phyloP scores from a whole-genome alignment of 108 stramenopile species.

The Nitzschia sp. region DNA sequence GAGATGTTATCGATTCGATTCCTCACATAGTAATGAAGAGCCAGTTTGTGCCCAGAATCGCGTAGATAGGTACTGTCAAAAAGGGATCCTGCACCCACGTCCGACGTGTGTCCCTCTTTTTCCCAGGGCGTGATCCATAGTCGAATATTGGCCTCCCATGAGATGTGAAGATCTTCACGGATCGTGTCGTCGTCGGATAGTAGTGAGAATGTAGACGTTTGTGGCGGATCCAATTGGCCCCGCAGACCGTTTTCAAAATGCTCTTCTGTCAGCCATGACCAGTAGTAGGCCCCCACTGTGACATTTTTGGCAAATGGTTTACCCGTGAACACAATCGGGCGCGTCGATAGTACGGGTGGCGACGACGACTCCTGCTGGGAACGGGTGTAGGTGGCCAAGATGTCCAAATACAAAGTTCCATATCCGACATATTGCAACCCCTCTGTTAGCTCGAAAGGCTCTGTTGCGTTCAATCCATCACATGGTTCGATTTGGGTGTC shows the following conservation, averaged over 20 bases:
- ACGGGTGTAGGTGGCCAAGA: conserved; percentile 12
- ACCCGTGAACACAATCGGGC: conserved; percentile 1
- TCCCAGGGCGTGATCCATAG: conserved; percentile 37
- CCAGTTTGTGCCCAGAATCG: conserved; percentile 12
- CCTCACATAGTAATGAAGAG: conserved; percentile 21
- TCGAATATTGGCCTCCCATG: conserved; percentile 23
- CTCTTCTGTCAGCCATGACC: conserved; percentile 8
- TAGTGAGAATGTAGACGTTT: neutral
- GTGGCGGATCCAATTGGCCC: neutral
- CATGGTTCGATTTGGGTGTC: too few species aligned
- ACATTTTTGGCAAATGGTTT: neutral
- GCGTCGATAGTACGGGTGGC: conserved; percentile 4
- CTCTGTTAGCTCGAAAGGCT: conserved; percentile 10
- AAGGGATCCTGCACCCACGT: neutral
- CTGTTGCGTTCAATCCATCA: conserved; percentile 6
- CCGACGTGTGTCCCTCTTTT: neutral
- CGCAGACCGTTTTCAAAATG: neutral
- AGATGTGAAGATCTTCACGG: neutral
- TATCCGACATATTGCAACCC: conserved; percentile 37
- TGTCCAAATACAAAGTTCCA: conserved; percentile 36
- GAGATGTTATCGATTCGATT: conserved; percentile 20
- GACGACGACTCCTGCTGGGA: neutral
- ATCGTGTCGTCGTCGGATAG: neutral
- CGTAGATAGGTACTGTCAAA: conserved; percentile 1
- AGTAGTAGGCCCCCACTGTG: conserved; percentile 2